A percentile compares a stretch with the other conserved stretches of the same genome.
Evolutionary conservation across 176 grass and related monocot genomes (phyloP).

Genomic region (Elymus sibiricus): DNA sequence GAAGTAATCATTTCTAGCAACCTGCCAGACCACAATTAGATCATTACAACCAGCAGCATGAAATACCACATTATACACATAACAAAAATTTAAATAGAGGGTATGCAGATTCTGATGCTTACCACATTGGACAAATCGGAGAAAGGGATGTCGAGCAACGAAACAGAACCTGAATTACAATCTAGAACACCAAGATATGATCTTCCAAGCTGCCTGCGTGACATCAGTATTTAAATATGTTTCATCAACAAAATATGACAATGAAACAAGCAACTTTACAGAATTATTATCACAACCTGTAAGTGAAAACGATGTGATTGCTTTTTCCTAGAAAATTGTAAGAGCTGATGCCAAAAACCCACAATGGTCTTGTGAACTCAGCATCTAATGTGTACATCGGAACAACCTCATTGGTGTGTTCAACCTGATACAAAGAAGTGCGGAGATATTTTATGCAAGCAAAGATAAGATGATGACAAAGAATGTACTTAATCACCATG

Average conservation of each 20-base stretch:
- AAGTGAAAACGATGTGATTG: constrained; percentile 74
- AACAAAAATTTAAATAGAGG: not conserved
- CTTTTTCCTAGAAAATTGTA: constrained; percentile 77
- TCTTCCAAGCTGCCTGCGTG: constrained; percentile 65
- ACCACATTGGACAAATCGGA: constrained; percentile 78
- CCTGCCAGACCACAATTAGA: constrained; percentile 35
- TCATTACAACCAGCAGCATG: not conserved
- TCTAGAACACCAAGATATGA: constrained; percentile 87
- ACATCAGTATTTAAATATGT: constrained; percentile 27
- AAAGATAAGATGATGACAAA: not conserved
- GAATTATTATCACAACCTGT: constrained; percentile 66
- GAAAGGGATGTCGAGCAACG: constrained; percentile 71
- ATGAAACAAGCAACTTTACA: constrained; percentile 10
- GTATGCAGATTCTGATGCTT: constrained; percentile 14
- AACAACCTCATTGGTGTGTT: constrained; percentile 69
- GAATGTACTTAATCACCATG: not conserved
- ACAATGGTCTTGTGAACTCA: constrained; percentile 83
- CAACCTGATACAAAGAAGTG: constrained; percentile 50
- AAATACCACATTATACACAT: not conserved
- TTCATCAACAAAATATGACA: constrained; percentile 12
- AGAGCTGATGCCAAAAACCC: constrained; percentile 90
- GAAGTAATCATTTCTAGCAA: constrained; percentile 53
- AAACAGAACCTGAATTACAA: constrained; percentile 62
- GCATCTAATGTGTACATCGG: constrained; percentile 70
- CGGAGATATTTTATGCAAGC: constrained; percentile 13